Evolutionary conservation across 805 yeast species (phyloP).

Genomic region (Pichia gijzeniarum): DNA sequence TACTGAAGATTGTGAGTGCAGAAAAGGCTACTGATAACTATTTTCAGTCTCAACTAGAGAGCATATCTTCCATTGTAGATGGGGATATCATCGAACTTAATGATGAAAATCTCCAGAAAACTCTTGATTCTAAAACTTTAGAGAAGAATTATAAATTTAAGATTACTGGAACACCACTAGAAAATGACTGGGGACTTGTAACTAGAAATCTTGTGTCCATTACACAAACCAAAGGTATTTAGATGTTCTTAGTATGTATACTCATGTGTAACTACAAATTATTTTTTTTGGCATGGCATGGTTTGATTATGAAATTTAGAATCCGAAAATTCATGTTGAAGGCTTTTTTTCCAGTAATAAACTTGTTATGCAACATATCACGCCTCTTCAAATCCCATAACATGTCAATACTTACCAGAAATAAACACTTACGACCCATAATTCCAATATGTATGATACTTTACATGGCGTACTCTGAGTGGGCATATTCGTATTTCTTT

Average conservation of each 20-base stretch:
- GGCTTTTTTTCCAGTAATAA: no score
- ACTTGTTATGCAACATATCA: not conserved
- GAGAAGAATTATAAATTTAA: constrained; percentile 24
- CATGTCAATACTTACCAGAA: not conserved
- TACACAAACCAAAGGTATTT: constrained; percentile 28
- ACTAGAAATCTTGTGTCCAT: constrained; percentile 22
- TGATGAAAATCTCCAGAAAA: constrained; percentile 27
- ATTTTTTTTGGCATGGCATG: not conserved
- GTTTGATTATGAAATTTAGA: not conserved
- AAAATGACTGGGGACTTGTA: constrained; percentile 16
- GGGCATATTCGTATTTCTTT: constrained; percentile 25
- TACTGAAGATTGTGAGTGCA: constrained; percentile 39
- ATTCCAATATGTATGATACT: constrained; percentile 15
- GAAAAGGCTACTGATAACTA: constrained; percentile 12
- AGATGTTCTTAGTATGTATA: not conserved
- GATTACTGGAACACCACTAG: constrained; percentile 8
- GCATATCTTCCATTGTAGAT: constrained; percentile 21
- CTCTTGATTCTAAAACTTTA: constrained; percentile 28
- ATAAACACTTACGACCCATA: not conserved
- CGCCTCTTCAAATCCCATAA: not conserved
- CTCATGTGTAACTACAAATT: no score
- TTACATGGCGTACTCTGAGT: constrained; percentile 25
- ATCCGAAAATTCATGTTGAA: no score
- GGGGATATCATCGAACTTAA: constrained; percentile 32
- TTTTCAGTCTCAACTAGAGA: constrained; percentile 11